Evolutionary conservation across 176 grass and related monocot genomes (phyloP).

Genomic region (Oryza meyeriana): DNA sequence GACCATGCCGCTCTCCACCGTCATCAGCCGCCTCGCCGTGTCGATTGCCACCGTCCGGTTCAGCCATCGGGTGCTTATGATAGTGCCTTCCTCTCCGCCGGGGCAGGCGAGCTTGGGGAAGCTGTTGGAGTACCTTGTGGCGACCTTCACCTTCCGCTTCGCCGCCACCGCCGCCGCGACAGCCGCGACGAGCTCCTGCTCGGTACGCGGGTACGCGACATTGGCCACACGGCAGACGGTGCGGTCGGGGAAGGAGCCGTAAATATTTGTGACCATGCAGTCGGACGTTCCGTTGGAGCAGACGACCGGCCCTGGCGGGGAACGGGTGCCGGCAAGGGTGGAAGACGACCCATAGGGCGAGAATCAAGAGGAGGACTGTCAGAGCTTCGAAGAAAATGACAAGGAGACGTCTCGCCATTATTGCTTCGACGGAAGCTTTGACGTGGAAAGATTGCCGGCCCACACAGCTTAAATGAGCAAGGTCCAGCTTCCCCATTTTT

Average conservation of each 20-base stretch:
- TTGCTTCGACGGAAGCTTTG: too few species aligned
- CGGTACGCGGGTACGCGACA: slow-evolving; percentile 43
- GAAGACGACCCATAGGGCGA: background rate
- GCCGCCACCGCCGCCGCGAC: slow-evolving; percentile 33
- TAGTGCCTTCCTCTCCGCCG: slow-evolving; percentile 24
- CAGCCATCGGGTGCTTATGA: slow-evolving; percentile 35
- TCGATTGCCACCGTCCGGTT: slow-evolving; percentile 25
- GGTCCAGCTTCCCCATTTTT: too few species aligned
- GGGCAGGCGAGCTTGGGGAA: slow-evolving; percentile 58
- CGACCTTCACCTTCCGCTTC: slow-evolving; percentile 40
- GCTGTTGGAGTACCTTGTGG: slow-evolving; percentile 49
- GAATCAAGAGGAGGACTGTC: background rate
- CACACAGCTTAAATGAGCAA: too few species aligned
- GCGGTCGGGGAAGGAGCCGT: slow-evolving; percentile 53
- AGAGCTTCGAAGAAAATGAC: too few species aligned
- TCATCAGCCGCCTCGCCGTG: background rate
- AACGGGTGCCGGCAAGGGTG: background rate
- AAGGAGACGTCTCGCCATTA: too few species aligned
- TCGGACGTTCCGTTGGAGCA: slow-evolving; percentile 16
- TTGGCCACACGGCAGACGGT: slow-evolving; percentile 33
- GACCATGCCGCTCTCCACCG: slow-evolving; percentile 30
- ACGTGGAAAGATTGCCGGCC: too few species aligned
- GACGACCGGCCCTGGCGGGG: slow-evolving; percentile 34
- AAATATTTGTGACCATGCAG: slow-evolving; percentile 52
- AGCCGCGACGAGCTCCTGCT: slow-evolving; percentile 46